Evolutionary conservation across 2,329 filamentous ascomycete species (phyloP), one percentile per base, ranked within the genome.

Genomic region (Aspergillus versicolor): DNA sequence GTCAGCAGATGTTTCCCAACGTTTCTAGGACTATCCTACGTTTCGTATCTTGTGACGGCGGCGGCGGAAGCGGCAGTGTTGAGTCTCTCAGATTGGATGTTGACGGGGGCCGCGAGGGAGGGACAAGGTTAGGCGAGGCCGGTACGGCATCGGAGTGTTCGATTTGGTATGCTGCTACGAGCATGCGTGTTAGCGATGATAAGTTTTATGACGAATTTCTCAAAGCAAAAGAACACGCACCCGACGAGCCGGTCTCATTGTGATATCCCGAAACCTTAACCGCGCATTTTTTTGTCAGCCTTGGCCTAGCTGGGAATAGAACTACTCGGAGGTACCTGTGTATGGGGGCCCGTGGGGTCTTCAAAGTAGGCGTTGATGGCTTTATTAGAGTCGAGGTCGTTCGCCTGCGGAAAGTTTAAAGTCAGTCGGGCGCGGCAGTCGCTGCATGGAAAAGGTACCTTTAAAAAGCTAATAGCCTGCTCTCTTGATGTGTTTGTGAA

Each of bases 351-450:
- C 15, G 68, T 70, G 15, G 76, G 75, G 61, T 78, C 75, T 66
- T 80, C 77, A 34, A 77, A 78, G 61, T 75, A 80, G 19, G 77
- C 77, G 65, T 80, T 79, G 59, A 79, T 73, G 32, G 78, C 77
- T 63, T 73, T 74, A 41, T 77, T 72, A 1, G 75, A 70, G 60
- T 80, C 73, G 47, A 75, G 70, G 52, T 78, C 73, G 59, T 78
- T 74, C 52, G 75, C 76, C 78, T 79, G 15, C 34, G 11, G 52
- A n/a, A 13, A 42, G n/a, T 3, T 11, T 32, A 3, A 32, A 2
- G n/a, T 70, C 54, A 68, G 63, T n/a, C 30, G 7, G 19, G n/a
- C 12, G 2, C 15, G 9, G 43, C 7, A 19, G 5, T 5, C 2
- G 6, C 19, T n/a, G 21, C 27, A 42, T 2, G 30, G 24, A 17